phyloP scores from a whole-genome alignment of 2,329 filamentous ascomycete species.

The Penicillium paneum region DNA sequence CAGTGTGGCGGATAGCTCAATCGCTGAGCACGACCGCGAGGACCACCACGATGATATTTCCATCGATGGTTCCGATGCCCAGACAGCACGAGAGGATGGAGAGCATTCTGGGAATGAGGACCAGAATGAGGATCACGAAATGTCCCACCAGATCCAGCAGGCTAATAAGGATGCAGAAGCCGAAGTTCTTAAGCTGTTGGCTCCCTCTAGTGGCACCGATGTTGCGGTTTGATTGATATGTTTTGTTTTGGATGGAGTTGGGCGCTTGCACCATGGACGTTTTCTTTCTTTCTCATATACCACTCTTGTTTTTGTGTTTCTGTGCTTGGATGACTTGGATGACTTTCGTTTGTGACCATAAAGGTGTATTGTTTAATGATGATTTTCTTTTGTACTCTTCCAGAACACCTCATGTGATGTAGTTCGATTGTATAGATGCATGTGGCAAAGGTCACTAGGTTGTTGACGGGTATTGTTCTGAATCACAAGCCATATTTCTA shows the following conservation, averaged over 20 bases:
- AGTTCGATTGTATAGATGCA: constrained; percentile 11
- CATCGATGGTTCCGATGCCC: constrained; percentile 17
- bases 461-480: neutral
- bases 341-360: constrained; percentile 8
- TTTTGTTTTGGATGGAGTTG: constrained; percentile 6
- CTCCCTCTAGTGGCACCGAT: constrained; percentile 29
- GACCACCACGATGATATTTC: constrained; percentile 18
- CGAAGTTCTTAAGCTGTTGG: constrained; percentile 29
- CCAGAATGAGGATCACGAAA: constrained; percentile 15
- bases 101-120: constrained; percentile 9
- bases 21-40: constrained; percentile 16
- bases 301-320: constrained; percentile 17
- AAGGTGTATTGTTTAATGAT: constrained; percentile 10
- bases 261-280: constrained; percentile 4
- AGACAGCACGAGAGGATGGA: constrained; percentile 19
- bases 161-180: constrained; percentile 19
- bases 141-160: constrained; percentile 12
- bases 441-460: constrained; percentile 1
- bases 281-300: constrained; percentile 25
- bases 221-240: constrained; percentile 8
- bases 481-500: neutral
- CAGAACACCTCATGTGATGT: constrained; percentile 14
- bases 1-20: constrained; percentile 25
- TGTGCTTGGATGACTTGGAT: neutral
- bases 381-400: constrained; percentile 2